Conservation (phyloP, 2,329 filamentous ascomycete genomes). For the Verticillium klebahnii region DNA sequence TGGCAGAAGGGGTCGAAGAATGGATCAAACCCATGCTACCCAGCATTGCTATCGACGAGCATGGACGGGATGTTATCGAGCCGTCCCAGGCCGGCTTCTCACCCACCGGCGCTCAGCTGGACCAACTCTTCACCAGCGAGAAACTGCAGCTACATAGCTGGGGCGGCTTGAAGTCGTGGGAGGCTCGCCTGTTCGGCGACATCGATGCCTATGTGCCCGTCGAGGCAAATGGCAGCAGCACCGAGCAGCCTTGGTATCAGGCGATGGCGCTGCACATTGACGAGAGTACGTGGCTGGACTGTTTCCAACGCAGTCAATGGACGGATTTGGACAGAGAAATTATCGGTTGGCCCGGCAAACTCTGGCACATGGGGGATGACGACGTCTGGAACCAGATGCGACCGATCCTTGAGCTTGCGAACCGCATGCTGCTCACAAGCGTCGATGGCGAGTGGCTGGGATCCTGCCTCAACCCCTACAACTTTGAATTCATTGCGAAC, state of each 20-base stretch:
- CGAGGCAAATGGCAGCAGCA: background rate
- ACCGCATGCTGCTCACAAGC: constrained; percentile 1
- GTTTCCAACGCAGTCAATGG: constrained; percentile 4
- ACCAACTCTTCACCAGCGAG: background rate
- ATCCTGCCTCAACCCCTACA: background rate
- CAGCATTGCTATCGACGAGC: background rate
- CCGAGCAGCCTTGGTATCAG: background rate
- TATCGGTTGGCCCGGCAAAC: background rate
- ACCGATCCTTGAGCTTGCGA: constrained; percentile 2
- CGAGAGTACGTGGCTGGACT: constrained; percentile 3
- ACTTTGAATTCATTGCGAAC: background rate
- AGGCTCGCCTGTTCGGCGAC: background rate
- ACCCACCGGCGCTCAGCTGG: background rate
- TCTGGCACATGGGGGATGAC: constrained; percentile 1
- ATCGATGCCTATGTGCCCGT: background rate
- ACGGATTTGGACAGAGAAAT: background rate
- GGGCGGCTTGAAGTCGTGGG: constrained; percentile 1
- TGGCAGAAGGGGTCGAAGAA: background rate
- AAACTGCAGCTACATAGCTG: background rate
- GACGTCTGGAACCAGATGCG: background rate
- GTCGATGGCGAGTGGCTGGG: constrained; percentile 1
- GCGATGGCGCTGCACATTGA: constrained; percentile 1
- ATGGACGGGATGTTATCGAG: background rate
- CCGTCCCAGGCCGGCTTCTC: background rate
- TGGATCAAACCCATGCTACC: background rate